Conservation (phyloP, 108 stramenopile species). For the Skeletonema potamos region DNA sequence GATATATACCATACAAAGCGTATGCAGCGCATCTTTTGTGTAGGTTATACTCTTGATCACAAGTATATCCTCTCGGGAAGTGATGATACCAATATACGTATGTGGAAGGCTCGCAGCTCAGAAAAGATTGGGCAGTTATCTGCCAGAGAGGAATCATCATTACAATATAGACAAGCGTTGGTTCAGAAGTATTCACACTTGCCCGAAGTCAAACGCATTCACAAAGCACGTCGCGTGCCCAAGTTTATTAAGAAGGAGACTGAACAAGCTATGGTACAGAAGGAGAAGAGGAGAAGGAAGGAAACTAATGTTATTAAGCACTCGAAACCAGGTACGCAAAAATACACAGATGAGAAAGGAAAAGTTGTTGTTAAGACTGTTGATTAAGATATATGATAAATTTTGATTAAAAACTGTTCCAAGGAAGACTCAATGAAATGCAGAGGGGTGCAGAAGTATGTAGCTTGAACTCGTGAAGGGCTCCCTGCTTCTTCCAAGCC, state of each 20-base stretch:
- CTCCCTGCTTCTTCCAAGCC: too few species aligned
- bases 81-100: conserved; percentile 96
- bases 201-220: conserved; percentile 92
- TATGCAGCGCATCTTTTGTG: conserved; percentile 98
- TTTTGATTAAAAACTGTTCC: too few species aligned
- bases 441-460: too few species aligned
- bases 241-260: conserved; percentile 94
- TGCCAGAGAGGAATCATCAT: conserved; percentile 80
- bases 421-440: too few species aligned
- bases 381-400: conserved; percentile 44
- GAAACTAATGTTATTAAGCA: conserved; percentile 87
- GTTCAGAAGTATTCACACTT: conserved; percentile 87
- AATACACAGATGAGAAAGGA: conserved; percentile 67
- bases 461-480: too few species aligned
- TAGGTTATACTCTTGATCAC: conserved; percentile 92
- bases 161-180: conserved; percentile 88
- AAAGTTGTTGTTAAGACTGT: conserved; percentile 77
- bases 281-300: conserved; percentile 89
- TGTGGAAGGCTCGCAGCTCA: conserved; percentile 96
- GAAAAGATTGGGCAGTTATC: conserved; percentile 89
- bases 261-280: conserved; percentile 75
- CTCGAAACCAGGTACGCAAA: conserved; percentile 66
- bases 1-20: conserved; percentile 98
- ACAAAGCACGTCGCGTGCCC: conserved; percentile 85
- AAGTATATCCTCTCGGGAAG: conserved; percentile 93